These are phyloP conservation scores for Suillus lakei DNA, from an alignment of 768 basidiomycete genomes.

Conservation along the genomic window DNA sequence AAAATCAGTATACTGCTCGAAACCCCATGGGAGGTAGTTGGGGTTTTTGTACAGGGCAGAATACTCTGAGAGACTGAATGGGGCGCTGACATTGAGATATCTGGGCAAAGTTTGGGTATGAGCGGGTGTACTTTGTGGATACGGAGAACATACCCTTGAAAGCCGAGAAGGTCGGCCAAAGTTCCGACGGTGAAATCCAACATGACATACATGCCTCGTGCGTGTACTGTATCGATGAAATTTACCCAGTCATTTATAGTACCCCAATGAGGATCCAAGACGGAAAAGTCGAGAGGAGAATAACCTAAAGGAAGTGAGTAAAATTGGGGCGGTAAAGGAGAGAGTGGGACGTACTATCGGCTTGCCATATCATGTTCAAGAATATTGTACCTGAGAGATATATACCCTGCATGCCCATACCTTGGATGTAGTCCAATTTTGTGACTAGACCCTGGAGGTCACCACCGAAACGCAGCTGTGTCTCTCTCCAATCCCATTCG, in stretches of 20 bases:
- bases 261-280: conserved; percentile 94
- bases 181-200: conserved; percentile 94
- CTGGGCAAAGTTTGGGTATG: conserved; percentile 43
- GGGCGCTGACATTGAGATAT: conserved; percentile 73
- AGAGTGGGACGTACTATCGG: conserved; percentile 66
- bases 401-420: conserved; percentile 84
- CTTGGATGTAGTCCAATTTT: conserved; percentile 85
- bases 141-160: conserved; percentile 63
- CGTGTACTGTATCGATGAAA: conserved; percentile 77
- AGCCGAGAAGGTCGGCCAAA: conserved; percentile 87
- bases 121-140: conserved; percentile 13
- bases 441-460: conserved; percentile 80
- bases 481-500: conserved; percentile 88
- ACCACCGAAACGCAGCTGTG: conserved; percentile 88
- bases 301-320: conserved; percentile 60
- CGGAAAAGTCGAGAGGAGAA: conserved; percentile 89
- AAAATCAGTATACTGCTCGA: conserved; percentile 86
- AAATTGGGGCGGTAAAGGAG: conserved; percentile 10
- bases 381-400: conserved; percentile 95
- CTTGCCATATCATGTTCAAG: conserved; percentile 96
- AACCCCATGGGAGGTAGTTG: conserved; percentile 81
- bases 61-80: conserved; percentile 80
- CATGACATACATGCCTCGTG: conserved; percentile 89
- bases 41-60: conserved; percentile 76
- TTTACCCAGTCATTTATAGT: conserved; percentile 78